Conservation (phyloP, 345 rosid genomes). For the Murraya koenigii region DNA sequence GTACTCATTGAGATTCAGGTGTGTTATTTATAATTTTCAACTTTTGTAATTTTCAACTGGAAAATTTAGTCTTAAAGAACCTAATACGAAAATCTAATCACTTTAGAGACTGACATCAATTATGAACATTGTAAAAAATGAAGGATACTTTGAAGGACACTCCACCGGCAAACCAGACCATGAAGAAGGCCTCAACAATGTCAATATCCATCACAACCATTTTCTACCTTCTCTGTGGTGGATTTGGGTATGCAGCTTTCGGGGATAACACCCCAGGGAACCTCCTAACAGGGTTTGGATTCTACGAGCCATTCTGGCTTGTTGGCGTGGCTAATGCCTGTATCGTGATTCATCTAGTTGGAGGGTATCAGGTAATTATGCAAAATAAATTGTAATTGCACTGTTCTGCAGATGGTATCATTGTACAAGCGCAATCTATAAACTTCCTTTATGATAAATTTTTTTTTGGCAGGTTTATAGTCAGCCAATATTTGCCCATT, state of each 20-base stretch:
- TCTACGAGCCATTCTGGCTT: conserved; percentile 54
- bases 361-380: conserved; percentile 47
- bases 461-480: conserved; percentile 38
- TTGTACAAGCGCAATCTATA: background rate
- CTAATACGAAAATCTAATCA: background rate
- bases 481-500: conserved; percentile 49
- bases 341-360: conserved; percentile 45
- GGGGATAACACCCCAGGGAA: conserved; percentile 53
- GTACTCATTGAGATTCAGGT: conserved; percentile 49
- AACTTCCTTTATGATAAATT: background rate
- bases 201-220: conserved; percentile 30
- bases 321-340: conserved; percentile 49
- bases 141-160: conserved; percentile 52
- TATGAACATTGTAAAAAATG: conserved; percentile 10
- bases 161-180: conserved; percentile 41
- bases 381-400: background rate
- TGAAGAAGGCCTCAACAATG: conserved; percentile 43
- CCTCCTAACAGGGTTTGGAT: conserved; percentile 51
- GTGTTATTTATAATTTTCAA: too few species aligned
- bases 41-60: too few species aligned
- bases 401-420: background rate
- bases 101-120: background rate
- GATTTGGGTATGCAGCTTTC: conserved; percentile 54
- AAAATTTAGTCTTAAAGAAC: background rate
- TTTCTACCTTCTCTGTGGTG: conserved; percentile 43